Evolutionary conservation across 2,329 filamentous ascomycete genomes (phyloP), one percentile per base, ranked within the genome.

Genomic region (Botrytis aclada): DNA sequence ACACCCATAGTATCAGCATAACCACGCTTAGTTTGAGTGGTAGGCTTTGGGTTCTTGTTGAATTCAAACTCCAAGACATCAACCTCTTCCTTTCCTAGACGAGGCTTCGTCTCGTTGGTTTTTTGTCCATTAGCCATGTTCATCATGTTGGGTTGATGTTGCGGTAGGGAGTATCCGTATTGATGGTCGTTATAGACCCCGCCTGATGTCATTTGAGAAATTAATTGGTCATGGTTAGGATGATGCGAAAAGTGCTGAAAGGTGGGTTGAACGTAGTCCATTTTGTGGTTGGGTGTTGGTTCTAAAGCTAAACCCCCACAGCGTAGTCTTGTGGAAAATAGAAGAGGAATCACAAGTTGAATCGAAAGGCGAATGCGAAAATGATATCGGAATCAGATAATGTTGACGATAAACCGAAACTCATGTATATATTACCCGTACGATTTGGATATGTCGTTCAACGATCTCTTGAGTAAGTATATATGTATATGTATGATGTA

Each of bases 41-140:
- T 89, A 16, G 89, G 89, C 81, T 91, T 91, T 75, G 87, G 86
- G 79, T 90, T 90, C 80, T 88, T 88, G 74, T 87, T 84, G 76
- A 90, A 91, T 79, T 90, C 88, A 47, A 84, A 83, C 78, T 91
- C 89, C 43, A 90, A 82, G 65, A 87, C 80, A 75, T 88, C 87
- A 14, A 89, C 87, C 79, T 89, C 87, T 69, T 88, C 86, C 79
- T 88, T 89, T 70, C 86, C 86, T 43, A 89, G 82, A 25, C 79
- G 77, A n/a, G 79, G 79, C 60, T 80, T 80, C 32, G 79, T 80
- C 67, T 80, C 79, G 47, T 77, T 79, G n/a, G 74, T 77, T 73
- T 77, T 78, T 8, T 75, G 43, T 34, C 56, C 58, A 47, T 73
- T 74, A 16, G 79, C 74, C 70, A 79, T 74, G 18, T 72, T 64